Percentiles rank a stretch among this genome's conserved stretches.
phyloP scores from a whole-genome alignment of 129 eudicot species.

The Flaveria brownii region DNA sequence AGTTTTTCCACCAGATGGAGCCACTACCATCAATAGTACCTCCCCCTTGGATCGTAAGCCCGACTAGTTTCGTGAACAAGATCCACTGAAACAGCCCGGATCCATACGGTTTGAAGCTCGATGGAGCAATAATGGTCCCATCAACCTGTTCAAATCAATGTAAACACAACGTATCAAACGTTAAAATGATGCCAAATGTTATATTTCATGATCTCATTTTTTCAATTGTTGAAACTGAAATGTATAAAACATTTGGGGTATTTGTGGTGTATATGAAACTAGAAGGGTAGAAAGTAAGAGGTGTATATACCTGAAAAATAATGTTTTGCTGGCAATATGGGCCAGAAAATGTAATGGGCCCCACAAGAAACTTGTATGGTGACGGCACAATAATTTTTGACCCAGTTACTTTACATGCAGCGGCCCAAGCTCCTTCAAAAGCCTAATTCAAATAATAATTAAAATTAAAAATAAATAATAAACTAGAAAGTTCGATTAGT shows the following conservation, averaged over 20 bases:
- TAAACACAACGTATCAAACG: not conserved
- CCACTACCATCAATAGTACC: conserved; percentile 88
- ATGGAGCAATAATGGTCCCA: conserved; percentile 84
- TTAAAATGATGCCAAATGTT: not conserved
- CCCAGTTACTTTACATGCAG: conserved; percentile 77
- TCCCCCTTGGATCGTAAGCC: conserved; percentile 72
- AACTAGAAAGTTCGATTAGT: not conserved
- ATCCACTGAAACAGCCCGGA: conserved; percentile 83
- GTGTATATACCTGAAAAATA: conserved; percentile 64
- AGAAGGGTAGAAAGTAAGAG: conserved; percentile 16
- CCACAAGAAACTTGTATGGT: conserved; percentile 61
- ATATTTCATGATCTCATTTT: too few species aligned
- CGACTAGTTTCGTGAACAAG: conserved; percentile 79
- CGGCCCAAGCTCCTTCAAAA: conserved; percentile 86
- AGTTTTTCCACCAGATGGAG: conserved; percentile 73
- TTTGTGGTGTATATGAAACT: not conserved
- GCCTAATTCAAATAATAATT: conserved; percentile 46
- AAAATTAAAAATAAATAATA: not conserved
- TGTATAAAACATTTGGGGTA: not conserved
- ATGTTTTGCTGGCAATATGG: conserved; percentile 71
- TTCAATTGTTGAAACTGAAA: too few species aligned
- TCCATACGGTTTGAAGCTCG: conserved; percentile 61
- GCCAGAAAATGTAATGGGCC: conserved; percentile 87
- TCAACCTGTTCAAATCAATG: conserved; percentile 56
- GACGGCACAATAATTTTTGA: conserved; percentile 71